Evolutionary conservation across 2,329 filamentous ascomycete genomes (phyloP).

Genomic region (Taxawa tesnikishii): DNA sequence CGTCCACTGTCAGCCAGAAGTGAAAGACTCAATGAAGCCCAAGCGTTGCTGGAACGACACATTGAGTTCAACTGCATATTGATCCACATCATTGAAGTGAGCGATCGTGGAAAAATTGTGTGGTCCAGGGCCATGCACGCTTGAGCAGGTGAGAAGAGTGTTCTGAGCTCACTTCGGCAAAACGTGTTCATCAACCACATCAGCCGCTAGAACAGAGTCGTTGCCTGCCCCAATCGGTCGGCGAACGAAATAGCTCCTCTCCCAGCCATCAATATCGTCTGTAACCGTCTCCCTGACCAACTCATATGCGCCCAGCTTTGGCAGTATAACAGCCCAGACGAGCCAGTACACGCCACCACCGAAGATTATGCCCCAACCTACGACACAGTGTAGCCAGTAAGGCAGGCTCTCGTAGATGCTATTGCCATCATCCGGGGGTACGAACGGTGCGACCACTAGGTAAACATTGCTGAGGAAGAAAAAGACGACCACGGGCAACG

Average conservation of each 20-base stretch:
- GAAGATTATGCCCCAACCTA: conserved; percentile 37
- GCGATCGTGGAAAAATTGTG: too few species aligned
- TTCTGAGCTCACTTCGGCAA: too few species aligned
- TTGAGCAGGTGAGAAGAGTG: too few species aligned
- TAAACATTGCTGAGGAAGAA: conserved; percentile 48
- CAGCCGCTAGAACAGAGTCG: too few species aligned
- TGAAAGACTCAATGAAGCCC: too few species aligned
- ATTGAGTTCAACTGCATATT: too few species aligned
- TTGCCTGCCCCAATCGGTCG: conserved; percentile 4
- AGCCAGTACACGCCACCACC: conserved; percentile 40
- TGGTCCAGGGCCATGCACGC: too few species aligned
- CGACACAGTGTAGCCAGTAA: conserved; percentile 42
- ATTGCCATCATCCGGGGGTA: too few species aligned
- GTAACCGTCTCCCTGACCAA: conserved; percentile 18
- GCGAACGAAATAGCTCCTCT: conserved; percentile 23
- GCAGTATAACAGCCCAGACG: conserved; percentile 37
- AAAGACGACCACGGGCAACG: conserved; percentile 45
- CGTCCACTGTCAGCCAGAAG: too few species aligned
- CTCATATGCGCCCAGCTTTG: conserved; percentile 26
- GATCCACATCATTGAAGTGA: too few species aligned
- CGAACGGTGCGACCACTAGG: conserved; percentile 59
- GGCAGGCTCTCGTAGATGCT: conserved; percentile 41
- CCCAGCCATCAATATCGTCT: conserved; percentile 26
- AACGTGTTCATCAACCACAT: too few species aligned
- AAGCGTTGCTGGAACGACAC: too few species aligned